Conservation (phyloP, 73 alveolate genomes). For the Tetrahymena elliotti region DNA sequence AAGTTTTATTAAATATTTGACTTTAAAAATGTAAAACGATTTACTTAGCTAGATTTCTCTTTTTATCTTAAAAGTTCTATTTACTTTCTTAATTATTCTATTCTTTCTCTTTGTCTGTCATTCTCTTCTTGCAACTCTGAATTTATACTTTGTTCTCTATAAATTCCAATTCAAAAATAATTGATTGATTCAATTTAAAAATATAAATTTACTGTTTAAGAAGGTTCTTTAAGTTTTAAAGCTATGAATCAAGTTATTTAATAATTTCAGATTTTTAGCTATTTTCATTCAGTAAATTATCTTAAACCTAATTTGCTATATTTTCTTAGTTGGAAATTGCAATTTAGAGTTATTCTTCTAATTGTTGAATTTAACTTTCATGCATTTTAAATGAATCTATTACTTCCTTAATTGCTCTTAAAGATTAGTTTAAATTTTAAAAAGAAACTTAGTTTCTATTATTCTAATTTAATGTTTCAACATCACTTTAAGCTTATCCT, state of each 20-base stretch:
- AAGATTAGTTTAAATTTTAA: background rate
- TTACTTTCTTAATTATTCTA: background rate
- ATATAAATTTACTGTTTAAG: background rate
- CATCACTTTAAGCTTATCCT: background rate
- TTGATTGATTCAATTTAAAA: background rate
- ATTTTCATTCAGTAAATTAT: background rate
- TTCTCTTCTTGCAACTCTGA: background rate
- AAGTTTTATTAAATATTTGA: background rate
- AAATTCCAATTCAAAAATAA: no score
- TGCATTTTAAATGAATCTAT: background rate
- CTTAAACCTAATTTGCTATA: background rate
- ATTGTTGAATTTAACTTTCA: background rate
- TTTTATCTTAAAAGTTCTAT: background rate
- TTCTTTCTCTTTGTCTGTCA: background rate
- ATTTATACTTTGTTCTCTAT: background rate
- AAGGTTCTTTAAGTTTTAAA: background rate
- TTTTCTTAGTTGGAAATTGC: background rate
- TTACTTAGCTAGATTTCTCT: background rate
- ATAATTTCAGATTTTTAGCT: background rate
- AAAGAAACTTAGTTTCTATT: background rate
- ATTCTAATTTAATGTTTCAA: background rate
- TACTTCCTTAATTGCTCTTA: background rate
- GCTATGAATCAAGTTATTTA: background rate
- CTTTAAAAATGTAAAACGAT: background rate
- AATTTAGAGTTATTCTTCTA: background rate